These are phyloP conservation scores for Lotus japonicus DNA, from an alignment of 306 rosid genomes.

Conservation along the genomic window DNA sequence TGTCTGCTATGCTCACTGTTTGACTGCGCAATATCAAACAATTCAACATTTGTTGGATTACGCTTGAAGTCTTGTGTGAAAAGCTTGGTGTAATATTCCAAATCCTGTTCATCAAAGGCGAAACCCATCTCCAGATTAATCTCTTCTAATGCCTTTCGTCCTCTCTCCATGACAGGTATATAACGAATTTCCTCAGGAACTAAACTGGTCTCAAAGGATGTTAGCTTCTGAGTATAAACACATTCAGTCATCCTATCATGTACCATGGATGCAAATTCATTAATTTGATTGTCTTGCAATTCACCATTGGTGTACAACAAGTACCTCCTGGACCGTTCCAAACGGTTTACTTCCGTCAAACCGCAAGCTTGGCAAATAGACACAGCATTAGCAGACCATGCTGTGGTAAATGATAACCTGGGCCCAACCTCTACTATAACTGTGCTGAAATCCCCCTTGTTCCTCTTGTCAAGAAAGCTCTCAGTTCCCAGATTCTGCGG, in stretches of 20 bases:
- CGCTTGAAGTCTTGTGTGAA: conserved; percentile 72
- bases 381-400: conserved; percentile 92
- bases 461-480: conserved; percentile 77
- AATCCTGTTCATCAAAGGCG: conserved; percentile 91
- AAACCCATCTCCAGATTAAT: conserved; percentile 79
- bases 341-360: conserved; percentile 68
- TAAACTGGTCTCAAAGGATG: conserved; percentile 56
- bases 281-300: conserved; percentile 46
- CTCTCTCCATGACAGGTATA: conserved; percentile 76
- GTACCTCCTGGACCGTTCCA: conserved; percentile 90
- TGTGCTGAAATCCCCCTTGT: conserved; percentile 48
- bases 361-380: conserved; percentile 86
- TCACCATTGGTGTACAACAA: conserved; percentile 44
- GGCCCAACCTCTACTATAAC: conserved; percentile 86
- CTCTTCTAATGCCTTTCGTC: conserved; percentile 76
- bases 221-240: conserved; percentile 52
- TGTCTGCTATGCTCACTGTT: conserved; percentile 92
- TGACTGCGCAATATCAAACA: conserved; percentile 92
- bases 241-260: conserved; percentile 95
- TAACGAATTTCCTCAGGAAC: conserved; percentile 57
- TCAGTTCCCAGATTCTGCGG: conserved; percentile 69
- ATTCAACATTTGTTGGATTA: conserved; percentile 77
- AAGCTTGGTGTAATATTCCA: conserved; percentile 70
- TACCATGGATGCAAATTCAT: conserved; percentile 64
- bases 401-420: conserved; percentile 80